Evolutionary conservation across 2,329 filamentous ascomycete species (phyloP), one percentile per base, ranked within the genome.

Genomic region (Dactylellina haptotyla): DNA sequence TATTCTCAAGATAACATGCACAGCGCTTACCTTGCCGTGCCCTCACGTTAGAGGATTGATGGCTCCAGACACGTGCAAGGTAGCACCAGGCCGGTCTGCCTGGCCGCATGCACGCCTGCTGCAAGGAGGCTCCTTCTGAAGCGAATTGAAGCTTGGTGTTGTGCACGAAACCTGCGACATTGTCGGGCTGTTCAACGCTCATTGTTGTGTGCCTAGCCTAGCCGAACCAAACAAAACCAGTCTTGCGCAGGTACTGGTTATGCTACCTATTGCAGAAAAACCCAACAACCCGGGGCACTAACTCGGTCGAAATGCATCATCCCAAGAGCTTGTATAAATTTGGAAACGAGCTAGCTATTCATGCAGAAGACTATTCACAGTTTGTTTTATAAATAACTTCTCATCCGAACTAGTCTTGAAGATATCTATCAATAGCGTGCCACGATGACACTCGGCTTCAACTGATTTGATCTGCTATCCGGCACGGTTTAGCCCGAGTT

Each of bases 41-140:
- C 18, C 14, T 41, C 37, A 12, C 12, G 14, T 59, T 41, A 10
- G 48, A 9, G 48, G 26, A 46, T 45, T 16, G 16, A 18, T 37
- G 39, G 39, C 56, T 28, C 43, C 63, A 56, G 46, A 56, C 64
- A 69, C 64, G 64, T 69, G 64, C 56, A 46, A 59, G 51, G 63
- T 67, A n/a, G 39, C 50, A 57, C 61, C 41, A 48, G 46, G 54
- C 46, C 48, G 37, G 41, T 39, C 32, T 54, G 37, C 59, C 48
- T 66, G 63, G 53, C 34, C 43, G 63, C 63, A 53, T 53, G 63
- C 63, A 59, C 43, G 43, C 45, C 25, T 50, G 20, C n/a, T 20
- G 3, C 16, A n/a, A 16, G 30, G 30, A 6, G 6, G 6, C 30
- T 34, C 14, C 30, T 34, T 34, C 16, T 45, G 14, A 4, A 14